Evolutionary conservation across 2,329 filamentous ascomycete species (phyloP), one percentile per base, ranked within the genome.

Genomic region (Epichloe aotearoae): DNA sequence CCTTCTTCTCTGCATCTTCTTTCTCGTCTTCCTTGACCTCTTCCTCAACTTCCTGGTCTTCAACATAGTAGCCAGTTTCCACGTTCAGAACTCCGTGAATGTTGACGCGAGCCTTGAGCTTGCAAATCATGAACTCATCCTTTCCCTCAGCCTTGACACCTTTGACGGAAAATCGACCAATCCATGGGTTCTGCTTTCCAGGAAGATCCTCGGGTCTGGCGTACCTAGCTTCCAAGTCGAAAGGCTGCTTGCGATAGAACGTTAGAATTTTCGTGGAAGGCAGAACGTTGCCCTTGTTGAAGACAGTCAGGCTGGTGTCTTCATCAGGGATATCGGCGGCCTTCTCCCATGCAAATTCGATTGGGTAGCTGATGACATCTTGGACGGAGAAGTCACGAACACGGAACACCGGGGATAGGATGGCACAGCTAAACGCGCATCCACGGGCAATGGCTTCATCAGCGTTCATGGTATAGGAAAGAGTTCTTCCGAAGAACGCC

Each of bases 101-200:
- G 73, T 98, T 98, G 51, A 98, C 80, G 56, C 93, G 84, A 46
- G 93, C 91, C 80, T 97, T 97, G 55, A 98, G 83, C 76, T 98
- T 98, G 84, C 93, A 98, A 64, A 97, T 94, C 91, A 98, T 97
- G 70, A 97, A 98, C 67, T 97, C 93, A 54, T 94, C 88, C 66
- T 93, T 90, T 58, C 83, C 80, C 64, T 95, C 88, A 40, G 88
- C 85, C 79, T 96, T 90, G 64, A 98, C 91, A 44, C 86, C 87
- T 80, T 98, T 98, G 68, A 98, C 89, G 41, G 90, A 95, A 75
- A 98, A 98, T 57, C 88, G 84, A 52, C 93, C 93, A 59, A 98
- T 96, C 86, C 91, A 97, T 46, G 93, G 87, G 66, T 88, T 88
- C 55, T 84, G 77, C 77, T 91, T 94, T 62, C 90, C 89, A 17